These are phyloP conservation scores for Urostyla sp. DNA, from an alignment of 73 alveolate genomes.

Conservation along the genomic window DNA sequence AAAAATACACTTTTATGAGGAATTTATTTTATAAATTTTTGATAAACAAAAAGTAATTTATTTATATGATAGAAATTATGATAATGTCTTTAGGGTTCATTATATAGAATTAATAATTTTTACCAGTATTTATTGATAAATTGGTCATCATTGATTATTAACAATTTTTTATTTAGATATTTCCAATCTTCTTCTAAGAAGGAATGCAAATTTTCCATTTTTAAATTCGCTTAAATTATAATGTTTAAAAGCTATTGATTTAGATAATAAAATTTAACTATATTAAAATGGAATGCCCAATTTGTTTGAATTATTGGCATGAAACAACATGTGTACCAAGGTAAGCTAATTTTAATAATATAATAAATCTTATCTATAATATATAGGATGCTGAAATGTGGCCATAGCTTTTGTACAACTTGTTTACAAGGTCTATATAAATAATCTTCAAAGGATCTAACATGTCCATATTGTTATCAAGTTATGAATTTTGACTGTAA, in stretches of 20 bases:
- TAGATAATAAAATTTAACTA: neutral
- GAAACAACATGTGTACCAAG: neutral
- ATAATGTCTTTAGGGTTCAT: constrained; percentile 32
- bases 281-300: constrained; percentile 7
- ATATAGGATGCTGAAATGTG: constrained; percentile 26
- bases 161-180: neutral
- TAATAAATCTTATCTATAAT: neutral
- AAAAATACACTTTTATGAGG: neutral
- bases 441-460: neutral
- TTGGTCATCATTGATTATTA: neutral
- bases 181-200: neutral
- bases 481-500: neutral
- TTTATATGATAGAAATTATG: constrained; percentile 45
- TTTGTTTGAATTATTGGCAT: constrained; percentile 6
- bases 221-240: neutral
- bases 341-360: neutral
- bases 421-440: neutral
- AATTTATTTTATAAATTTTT: neutral
- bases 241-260: neutral
- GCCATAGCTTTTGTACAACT: neutral
- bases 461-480: constrained; percentile 10
- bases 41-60: constrained; percentile 19
- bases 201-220: neutral
- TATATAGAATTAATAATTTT: neutral
- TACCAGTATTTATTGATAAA: neutral